Percentiles rank a stretch among this genome's conserved stretches.
Conservation (phyloP, 305 asterid species). For the Rubia peregrina region DNA sequence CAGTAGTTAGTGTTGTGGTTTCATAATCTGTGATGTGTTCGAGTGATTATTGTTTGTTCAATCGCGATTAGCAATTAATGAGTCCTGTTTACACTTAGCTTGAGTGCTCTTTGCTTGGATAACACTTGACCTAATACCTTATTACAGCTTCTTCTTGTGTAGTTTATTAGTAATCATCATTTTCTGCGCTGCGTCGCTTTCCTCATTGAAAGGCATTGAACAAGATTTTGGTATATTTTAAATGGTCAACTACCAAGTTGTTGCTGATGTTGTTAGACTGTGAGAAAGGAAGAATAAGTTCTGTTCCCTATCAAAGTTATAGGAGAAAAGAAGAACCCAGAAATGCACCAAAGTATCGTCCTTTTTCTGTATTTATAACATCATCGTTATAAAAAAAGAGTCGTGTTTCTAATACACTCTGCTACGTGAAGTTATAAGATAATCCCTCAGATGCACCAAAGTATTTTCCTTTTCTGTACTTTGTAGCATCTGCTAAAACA, state of each 20-base stretch:
- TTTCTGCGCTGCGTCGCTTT: slow-evolving; percentile 12
- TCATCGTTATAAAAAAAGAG: background rate
- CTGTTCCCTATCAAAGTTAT: background rate
- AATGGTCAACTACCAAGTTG: slow-evolving; percentile 18
- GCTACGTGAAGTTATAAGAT: background rate
- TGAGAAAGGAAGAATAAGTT: background rate
- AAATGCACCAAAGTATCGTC: background rate
- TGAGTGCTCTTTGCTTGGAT: slow-evolving; percentile 18
- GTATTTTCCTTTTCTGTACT: background rate
- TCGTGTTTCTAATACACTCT: background rate
- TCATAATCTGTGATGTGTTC: background rate
- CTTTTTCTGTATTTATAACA: background rate
- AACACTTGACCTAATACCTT: slow-evolving; percentile 15
- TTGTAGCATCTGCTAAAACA: too few species aligned
- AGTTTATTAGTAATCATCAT: slow-evolving; percentile 12
- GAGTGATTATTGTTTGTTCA: slow-evolving; percentile 1
- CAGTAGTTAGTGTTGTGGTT: background rate
- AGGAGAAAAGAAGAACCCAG: background rate
- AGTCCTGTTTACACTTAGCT: slow-evolving; percentile 7
- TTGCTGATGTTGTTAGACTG: background rate
- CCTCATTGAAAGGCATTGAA: slow-evolving; percentile 16
- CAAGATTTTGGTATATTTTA: slow-evolving; percentile 8
- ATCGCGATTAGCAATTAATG: background rate
- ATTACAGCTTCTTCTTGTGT: slow-evolving; percentile 8
- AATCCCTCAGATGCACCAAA: background rate